Percentiles rank a stretch among this genome's conserved stretches.
These are phyloP conservation scores for Suillus paluster DNA, from an alignment of 768 basidiomycete genomes.

Conservation along the genomic window DNA sequence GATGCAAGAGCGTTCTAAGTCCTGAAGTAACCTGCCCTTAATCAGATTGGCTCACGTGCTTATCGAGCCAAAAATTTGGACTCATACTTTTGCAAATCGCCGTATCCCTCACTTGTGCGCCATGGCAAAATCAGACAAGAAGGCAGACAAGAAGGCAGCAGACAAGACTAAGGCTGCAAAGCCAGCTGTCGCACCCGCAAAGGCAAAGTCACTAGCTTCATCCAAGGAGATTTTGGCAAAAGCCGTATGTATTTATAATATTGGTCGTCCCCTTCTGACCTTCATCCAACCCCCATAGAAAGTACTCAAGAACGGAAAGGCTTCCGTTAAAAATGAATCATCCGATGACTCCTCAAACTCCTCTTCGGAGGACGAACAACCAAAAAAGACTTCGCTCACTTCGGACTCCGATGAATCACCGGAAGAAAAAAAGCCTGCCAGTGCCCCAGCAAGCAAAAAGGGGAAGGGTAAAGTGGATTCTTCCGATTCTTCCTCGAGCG, in stretches of 20 bases:
- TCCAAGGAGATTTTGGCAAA: constrained; percentile 50
- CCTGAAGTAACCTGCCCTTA: constrained; percentile 30
- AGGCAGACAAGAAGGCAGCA: constrained; percentile 36
- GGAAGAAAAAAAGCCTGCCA: constrained; percentile 28
- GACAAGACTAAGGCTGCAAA: constrained; percentile 38
- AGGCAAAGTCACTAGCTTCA: constrained; percentile 35
- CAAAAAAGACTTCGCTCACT: constrained; percentile 26
- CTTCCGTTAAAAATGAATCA: constrained; percentile 24
- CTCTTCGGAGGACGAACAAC: constrained; percentile 40
- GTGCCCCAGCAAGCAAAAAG: constrained; percentile 27
- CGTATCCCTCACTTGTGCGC: constrained; percentile 13
- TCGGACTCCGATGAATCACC: constrained; percentile 24
- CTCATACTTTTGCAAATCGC: not conserved
- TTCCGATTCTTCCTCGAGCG: constrained; percentile 17
- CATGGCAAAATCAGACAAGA: constrained; percentile 48
- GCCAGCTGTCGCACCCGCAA: constrained; percentile 30
- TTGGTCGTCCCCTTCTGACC: not conserved
- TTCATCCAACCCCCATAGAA: constrained; percentile 16
- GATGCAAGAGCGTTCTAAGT: not conserved
- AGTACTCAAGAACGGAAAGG: constrained; percentile 24
- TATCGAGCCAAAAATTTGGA: constrained; percentile 21
- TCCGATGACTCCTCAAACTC: constrained; percentile 35
- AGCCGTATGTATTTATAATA: constrained; percentile 28
- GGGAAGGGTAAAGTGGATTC: constrained; percentile 14
- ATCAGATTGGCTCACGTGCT: constrained; percentile 25